A percentile compares a stretch with the other conserved stretches of the same genome.
These are phyloP conservation scores for Mimosa bimucronata DNA, from an alignment of 306 rosid genomes.

Conservation along the genomic window DNA sequence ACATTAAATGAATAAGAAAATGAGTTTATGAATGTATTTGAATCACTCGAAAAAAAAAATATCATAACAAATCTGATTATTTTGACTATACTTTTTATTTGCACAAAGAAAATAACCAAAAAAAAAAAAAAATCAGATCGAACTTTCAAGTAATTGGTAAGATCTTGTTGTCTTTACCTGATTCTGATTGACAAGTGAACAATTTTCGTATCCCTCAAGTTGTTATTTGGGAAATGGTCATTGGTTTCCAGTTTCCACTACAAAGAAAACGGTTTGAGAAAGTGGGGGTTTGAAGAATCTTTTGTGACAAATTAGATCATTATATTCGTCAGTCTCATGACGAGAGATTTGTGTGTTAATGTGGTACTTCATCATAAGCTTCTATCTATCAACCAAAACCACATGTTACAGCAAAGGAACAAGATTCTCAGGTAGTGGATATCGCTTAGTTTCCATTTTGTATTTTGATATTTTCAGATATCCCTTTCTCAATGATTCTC, in stretches of 20 bases:
- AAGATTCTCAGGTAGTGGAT: constrained; percentile 41
- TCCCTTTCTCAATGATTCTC: constrained; percentile 26
- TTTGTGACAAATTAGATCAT: constrained; percentile 1
- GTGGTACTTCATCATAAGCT: constrained; percentile 2
- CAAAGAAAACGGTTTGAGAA: background rate
- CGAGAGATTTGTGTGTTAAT: background rate
- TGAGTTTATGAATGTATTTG: constrained; percentile 15
- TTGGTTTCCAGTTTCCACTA: constrained; percentile 6
- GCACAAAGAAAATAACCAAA: constrained; percentile 13
- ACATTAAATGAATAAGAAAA: constrained; percentile 67
- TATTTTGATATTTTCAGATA: background rate
- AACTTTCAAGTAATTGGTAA: constrained; percentile 25
- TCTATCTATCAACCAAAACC: constrained; percentile 28
- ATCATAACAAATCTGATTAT: constrained; percentile 9
- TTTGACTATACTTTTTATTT: constrained; percentile 5
- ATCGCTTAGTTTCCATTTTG: constrained; percentile 22
- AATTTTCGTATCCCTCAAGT: background rate
- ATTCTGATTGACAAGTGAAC: constrained; percentile 32
- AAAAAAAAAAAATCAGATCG: too few relatives aligned
- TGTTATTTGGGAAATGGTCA: constrained; percentile 4
- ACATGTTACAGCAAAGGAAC: constrained; percentile 27
- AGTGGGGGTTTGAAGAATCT: constrained; percentile 9
- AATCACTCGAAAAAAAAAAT: background rate
- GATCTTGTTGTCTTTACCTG: constrained; percentile 23
- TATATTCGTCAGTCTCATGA: constrained; percentile 5